Conservation (phyloP, 2,329 filamentous ascomycete species). For the Nothophoma quercina region DNA sequence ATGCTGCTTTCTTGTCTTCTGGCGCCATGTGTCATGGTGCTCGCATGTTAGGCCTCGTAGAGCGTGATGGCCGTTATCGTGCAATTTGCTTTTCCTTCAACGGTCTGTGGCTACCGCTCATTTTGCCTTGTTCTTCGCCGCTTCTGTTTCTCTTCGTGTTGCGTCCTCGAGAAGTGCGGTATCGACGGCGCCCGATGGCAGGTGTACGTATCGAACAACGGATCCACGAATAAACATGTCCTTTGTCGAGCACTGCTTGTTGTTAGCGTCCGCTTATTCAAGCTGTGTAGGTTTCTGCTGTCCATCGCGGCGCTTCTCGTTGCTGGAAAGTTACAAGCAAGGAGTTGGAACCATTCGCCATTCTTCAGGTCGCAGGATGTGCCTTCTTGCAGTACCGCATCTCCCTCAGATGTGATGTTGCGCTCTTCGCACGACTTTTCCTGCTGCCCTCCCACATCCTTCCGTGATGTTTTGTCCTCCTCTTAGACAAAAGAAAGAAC, state of each 20-base stretch:
- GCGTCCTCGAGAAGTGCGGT: conserved; percentile 89
- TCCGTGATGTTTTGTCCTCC: no score
- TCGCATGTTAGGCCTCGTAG: not conserved
- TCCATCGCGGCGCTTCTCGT: no score
- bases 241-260: conserved; percentile 75
- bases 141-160: conserved; percentile 55
- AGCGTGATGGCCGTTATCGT: not conserved
- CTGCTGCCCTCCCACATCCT: not conserved
- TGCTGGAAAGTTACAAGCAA: no score
- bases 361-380: no score
- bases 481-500: no score
- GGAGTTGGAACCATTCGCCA: no score
- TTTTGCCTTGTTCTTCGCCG: conserved; percentile 48
- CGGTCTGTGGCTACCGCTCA: conserved; percentile 24
- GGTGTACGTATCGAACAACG: conserved; percentile 90
- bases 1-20: no score
- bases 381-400: no score
- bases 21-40: no score
- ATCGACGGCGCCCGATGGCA: conserved; percentile 83
- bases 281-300: no score
- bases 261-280: conserved; percentile 10
- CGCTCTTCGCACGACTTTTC: not conserved
- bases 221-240: conserved; percentile 96
- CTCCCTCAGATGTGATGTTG: no score
- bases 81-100: not conserved